phyloP scores from a whole-genome alignment of 2,329 filamentous ascomycete genomes.

The Calycina marina region DNA sequence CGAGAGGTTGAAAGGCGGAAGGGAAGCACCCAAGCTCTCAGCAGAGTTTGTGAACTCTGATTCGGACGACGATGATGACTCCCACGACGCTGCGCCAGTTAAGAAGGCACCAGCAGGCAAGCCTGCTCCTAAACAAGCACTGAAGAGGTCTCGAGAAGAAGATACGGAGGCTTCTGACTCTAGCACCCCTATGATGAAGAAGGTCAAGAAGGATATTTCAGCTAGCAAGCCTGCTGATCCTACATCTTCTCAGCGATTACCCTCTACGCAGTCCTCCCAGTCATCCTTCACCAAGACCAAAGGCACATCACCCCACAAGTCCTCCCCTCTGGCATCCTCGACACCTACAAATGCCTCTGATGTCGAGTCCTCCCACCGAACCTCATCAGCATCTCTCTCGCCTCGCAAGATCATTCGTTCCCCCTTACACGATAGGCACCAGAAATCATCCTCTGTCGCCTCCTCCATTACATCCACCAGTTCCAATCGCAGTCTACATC shows the following conservation, averaged over 20 bases:
- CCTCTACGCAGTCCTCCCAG: conserved; percentile 25
- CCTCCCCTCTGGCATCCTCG: conserved; percentile 49
- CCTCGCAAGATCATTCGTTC: conserved; percentile 16
- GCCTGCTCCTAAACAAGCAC: conserved; percentile 24
- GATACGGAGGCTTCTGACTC: conserved; percentile 17
- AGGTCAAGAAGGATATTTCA: conserved; percentile 19
- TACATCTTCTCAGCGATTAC: conserved; percentile 27
- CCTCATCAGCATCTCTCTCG: conserved; percentile 17
- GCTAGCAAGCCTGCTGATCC: conserved; percentile 32
- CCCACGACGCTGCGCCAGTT: conserved; percentile 17
- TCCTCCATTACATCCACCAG: conserved; percentile 15
- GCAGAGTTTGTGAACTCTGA: conserved; percentile 19
- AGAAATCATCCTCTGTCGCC: conserved; percentile 21
- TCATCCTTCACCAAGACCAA: conserved; percentile 24
- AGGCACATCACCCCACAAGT: conserved; percentile 44
- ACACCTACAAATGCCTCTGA: conserved; percentile 52
- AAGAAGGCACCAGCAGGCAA: not conserved
- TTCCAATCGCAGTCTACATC: conserved; percentile 25
- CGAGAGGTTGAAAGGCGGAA: not conserved
- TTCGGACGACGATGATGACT: conserved; percentile 19
- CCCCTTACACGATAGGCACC: conserved; percentile 19
- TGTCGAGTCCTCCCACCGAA: conserved; percentile 29
- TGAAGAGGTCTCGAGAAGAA: conserved; percentile 37
- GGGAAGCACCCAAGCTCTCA: conserved; percentile 14
- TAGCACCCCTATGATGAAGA: conserved; percentile 20